Base-by-base conservation (phyloP, 176 grass and related monocot species). In the Tuctoria greenei region DNA sequence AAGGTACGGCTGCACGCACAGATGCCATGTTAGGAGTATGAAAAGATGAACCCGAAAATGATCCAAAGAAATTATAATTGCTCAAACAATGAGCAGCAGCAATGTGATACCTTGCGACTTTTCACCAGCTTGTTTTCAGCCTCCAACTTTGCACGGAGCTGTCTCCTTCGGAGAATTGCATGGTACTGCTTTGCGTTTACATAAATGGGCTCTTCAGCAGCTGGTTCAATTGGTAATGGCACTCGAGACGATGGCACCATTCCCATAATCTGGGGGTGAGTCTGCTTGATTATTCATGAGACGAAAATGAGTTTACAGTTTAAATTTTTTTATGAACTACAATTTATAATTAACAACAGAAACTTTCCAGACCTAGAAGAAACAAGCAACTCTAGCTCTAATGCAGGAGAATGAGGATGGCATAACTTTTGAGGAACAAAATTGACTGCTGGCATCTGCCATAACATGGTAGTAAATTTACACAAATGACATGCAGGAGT, bases 101-200 rank as follows among this genome's bases (percentile, higher is more conserved):
- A 31, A 42, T 45, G 17, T 56, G 47, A 36, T 88, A 99, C 96
- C 96, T 99, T 95, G 24, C 96, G 85, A 21, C 21, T 81, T 81
- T 92, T 99, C 7, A 92, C 87, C n/a, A 95, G 77, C 83, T 92
- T 99, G 73, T 95, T 95, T 87, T 95, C 79, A 84, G 96, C 96
- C 92, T 99, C 96, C 42, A 92, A 58, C 49, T 92, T 95, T 35
- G 96, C 92, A 54, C 96, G 91, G 8, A 90, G 85, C 81, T 92
- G 87, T 64, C 92, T 82, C 85, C 96, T 95, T 75, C 96, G 85
- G 26, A 99, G 92, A 66, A 99, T 99, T 28, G 92, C 96, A 59
- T 88, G 83, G 51, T 95, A 99, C 40, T 95, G 96, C 84, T 99
- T 99, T 47, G 83, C 89, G 40, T 99, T 99, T 8, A 99, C 96